These are phyloP conservation scores for Nicotiana rustica DNA, from an alignment of 305 asterid species.

Conservation along the genomic window DNA sequence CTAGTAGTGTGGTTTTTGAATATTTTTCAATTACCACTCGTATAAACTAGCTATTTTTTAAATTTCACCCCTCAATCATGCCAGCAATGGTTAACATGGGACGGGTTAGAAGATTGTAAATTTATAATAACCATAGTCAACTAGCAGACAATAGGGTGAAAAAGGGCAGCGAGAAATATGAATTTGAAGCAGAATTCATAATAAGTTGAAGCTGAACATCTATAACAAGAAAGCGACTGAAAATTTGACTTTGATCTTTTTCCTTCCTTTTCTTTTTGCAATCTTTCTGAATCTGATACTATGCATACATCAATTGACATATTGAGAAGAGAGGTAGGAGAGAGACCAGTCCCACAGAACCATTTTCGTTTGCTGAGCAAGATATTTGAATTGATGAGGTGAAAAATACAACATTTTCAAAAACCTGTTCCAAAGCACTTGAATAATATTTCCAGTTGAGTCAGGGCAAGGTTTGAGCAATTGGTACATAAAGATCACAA, in stretches of 20 bases:
- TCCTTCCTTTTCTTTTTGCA: neutral
- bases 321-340: neutral
- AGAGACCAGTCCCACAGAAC: neutral
- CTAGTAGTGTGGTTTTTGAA: too few species aligned
- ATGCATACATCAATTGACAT: neutral
- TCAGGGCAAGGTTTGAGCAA: neutral
- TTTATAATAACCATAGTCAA: neutral
- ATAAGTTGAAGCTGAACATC: constrained; percentile 11
- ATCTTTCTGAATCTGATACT: neutral
- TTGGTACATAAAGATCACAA: neutral
- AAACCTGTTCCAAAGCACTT: too few species aligned
- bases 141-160: neutral
- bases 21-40: too few species aligned
- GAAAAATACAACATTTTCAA: too few species aligned
- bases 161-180: neutral
- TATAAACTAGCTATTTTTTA: too few species aligned
- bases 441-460: neutral
- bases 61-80: too few species aligned
- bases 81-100: neutral
- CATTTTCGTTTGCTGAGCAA: neutral
- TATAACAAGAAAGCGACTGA: neutral
- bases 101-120: neutral
- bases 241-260: neutral
- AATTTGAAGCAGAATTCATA: constrained; percentile 18
- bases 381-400: neutral